Evolutionary conservation across 495 filamentous ascomycete genomes (phyloP).

Genomic region (Apodospora peruviana): DNA sequence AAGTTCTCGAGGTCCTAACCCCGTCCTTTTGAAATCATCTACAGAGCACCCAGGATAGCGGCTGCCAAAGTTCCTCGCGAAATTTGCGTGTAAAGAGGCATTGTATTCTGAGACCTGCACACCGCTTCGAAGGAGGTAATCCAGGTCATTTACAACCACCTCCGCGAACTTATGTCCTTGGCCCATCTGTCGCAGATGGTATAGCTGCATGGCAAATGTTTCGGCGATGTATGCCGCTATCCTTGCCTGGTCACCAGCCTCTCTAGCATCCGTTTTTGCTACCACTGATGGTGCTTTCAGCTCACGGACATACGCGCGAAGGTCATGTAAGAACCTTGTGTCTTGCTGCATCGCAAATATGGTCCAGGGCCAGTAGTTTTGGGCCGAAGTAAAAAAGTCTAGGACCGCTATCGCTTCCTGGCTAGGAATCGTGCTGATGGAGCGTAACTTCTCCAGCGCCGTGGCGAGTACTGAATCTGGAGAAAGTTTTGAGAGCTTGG

Average conservation of each 20-base stretch:
- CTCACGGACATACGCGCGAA: conserved; percentile 63
- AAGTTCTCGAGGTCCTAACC: conserved; percentile 53
- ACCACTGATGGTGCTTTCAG: conserved; percentile 46
- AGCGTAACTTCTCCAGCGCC: conserved; percentile 67
- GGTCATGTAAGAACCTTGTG: conserved; percentile 58
- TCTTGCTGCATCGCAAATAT: conserved; percentile 72
- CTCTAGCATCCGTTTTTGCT: conserved; percentile 37
- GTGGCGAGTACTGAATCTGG: conserved; percentile 62
- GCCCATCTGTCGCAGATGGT: conserved; percentile 69
- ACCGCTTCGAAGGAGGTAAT: conserved; percentile 69
- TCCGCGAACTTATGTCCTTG: conserved; percentile 56
- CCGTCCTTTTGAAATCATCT: conserved; percentile 69
- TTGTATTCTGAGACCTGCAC: conserved; percentile 76
- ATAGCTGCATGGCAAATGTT: conserved; percentile 85
- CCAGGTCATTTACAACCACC: conserved; percentile 64
- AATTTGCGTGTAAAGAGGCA: conserved; percentile 72
- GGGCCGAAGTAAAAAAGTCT: conserved; percentile 76
- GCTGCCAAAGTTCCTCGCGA: conserved; percentile 76
- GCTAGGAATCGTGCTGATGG: conserved; percentile 57
- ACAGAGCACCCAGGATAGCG: conserved; percentile 67
- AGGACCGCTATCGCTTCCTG: conserved; percentile 66
- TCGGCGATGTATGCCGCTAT: conserved; percentile 80
- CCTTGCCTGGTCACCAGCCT: conserved; percentile 55
- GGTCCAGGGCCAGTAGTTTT: conserved; percentile 91
- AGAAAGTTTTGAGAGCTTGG: conserved; percentile 41